Evolutionary conservation across 2,329 filamentous ascomycete genomes (phyloP), one percentile per base, ranked within the genome.

Genomic region (Monosporascus ibericus): DNA sequence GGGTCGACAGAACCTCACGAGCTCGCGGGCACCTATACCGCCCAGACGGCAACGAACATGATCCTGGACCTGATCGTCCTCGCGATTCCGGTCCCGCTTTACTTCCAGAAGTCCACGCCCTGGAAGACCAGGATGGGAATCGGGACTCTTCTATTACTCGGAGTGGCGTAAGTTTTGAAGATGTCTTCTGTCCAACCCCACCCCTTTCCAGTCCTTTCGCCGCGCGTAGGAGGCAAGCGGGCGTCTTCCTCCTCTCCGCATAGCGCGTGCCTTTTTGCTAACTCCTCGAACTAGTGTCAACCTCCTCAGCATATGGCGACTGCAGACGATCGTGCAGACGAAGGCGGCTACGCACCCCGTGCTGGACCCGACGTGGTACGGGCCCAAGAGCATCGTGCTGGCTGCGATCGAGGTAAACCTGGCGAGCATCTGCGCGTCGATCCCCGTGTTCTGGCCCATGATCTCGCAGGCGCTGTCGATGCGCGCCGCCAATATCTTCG

Each of bases 301-400:
- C 51, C 42, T 64, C 14, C 53, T 67, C 47, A 65, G 60, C 52
- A 63, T 70, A 49, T 68, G 60, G 61, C 65, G 67, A 4, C 56
- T 71, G 0, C 55, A 65, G 48, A 60, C 52, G 50, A 63, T 71
- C 39, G 52, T 67, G 22, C 48, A 60, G 22, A 58, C 57, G 39
- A 56, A 64, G 20, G 67, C 67, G 3, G 65, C 56, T 1, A 69
- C 65, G 0, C 66, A 60, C 51, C 69, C 69, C 15, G 67, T 68
- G 1, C 48, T 65, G 3, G 69, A 71, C 51, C 68, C 68, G 7
- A 68, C 64, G 4, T 71, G 67, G 66, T 71, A 70, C 53, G 65
- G 60, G 6, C 64, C 65, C 22, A 56, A 60, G 36, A 62, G 61
- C 44, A 66, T 70, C 50, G 59, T 70, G 11, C 60, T 71, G 6